Base-by-base conservation (phyloP, 2,329 filamentous ascomycete species). In the Ophiostoma piceae region DNA sequence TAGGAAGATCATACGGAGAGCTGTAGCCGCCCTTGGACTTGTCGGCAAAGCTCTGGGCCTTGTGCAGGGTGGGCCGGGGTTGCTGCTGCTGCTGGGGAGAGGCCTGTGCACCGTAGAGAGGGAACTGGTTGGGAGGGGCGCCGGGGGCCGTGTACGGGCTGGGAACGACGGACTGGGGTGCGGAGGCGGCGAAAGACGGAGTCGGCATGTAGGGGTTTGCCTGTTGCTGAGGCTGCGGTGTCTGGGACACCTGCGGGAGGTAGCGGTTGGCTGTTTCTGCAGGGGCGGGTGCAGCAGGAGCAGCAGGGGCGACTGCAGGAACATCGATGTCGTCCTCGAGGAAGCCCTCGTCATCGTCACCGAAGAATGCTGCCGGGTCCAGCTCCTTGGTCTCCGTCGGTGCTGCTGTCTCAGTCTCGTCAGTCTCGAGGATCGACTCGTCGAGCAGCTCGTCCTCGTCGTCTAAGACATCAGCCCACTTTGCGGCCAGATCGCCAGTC, bases 1-100 rank as follows among this genome's bases (percentile, higher is more conserved):
- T 92, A 3, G 95, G 95, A 26, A 99, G 83, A 80, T 99, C 96
- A 75, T 97, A 99, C 0, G 95, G 95, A 26, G 94, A 98, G 67
- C 90, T 86, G 77, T 99, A 99, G 8, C 94, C 94, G 70, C 92
- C 92, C 79, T 96, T 98, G 2, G 92, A 83, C 78, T 96, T 96
- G 78, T 94, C 90, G 6, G 87, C 92, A 79, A 97, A 99, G 79
- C 94, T 98, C 77, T 96, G 88, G 0, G 87, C 83, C 79, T 88
- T 88, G 39, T 47, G 51, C 16, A 67, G 66, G 2, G 70, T 37
- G 12, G 66, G 66, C 14, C 67, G 70, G 9, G 29, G 67, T 19
- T 57, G 43, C 32, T 68, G 37, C 26, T 68, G 66, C 32, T 68
- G 37, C 26, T 68, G 66, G 71, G 85, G 74, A 72, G 39, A 26